phyloP scores from a whole-genome alignment of 805 yeast genomes.

The Pichia manshurica region DNA sequence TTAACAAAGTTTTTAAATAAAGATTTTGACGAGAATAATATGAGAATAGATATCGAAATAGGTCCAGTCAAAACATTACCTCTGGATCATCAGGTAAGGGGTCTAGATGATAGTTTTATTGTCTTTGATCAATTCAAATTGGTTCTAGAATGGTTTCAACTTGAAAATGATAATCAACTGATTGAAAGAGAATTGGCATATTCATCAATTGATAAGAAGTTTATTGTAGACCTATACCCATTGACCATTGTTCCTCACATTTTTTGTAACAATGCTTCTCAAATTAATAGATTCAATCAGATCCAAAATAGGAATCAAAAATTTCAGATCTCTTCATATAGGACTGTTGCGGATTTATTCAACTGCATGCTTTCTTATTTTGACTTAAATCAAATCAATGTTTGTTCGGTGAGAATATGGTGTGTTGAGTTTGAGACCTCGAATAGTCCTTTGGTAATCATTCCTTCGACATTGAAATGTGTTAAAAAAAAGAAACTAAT shows the following conservation, averaged over 20 bases:
- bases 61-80: conserved; percentile 45
- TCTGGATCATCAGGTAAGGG: conserved; percentile 34
- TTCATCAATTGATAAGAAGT: conserved; percentile 21
- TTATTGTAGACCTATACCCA: conserved; percentile 24
- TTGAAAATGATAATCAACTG: conserved; percentile 34
- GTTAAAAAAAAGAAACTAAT: conserved; percentile 18
- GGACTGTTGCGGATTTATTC: conserved; percentile 26
- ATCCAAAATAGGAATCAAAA: conserved; percentile 31
- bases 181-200: conserved; percentile 33
- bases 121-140: conserved; percentile 40
- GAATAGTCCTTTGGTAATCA: conserved; percentile 17
- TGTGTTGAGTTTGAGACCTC: conserved; percentile 14
- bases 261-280: conserved; percentile 17
- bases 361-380: conserved; percentile 13
- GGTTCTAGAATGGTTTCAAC: conserved; percentile 51
- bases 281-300: conserved; percentile 25
- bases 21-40: conserved; percentile 26
- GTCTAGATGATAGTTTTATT: conserved; percentile 30
- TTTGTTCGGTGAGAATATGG: conserved; percentile 22
- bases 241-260: conserved; percentile 25
- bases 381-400: conserved; percentile 14
- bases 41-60: conserved; percentile 26
- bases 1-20: conserved; percentile 35
- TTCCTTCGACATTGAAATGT: conserved; percentile 15
- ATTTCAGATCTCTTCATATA: conserved; percentile 32